Evolutionary conservation across 163 green algal genomes (phyloP).

Genomic region (Coccomyxa subellipsoidea): DNA sequence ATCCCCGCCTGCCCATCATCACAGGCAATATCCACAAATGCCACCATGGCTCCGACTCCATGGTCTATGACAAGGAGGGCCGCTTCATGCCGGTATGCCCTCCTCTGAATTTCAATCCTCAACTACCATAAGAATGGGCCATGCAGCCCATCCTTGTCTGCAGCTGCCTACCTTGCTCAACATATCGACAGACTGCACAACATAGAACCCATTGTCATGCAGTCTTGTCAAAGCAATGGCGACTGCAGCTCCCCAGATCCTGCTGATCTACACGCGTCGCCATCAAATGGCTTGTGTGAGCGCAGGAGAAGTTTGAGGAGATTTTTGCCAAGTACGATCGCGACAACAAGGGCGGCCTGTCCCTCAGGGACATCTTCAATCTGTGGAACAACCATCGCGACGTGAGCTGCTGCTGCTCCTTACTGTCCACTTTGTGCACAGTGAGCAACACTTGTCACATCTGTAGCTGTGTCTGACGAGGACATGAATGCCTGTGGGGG

Average conservation of each 20-base stretch:
- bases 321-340: constrained; percentile 63
- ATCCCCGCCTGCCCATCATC: constrained; percentile 29
- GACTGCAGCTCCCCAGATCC: too few species aligned
- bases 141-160: too few species aligned
- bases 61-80: constrained; percentile 26
- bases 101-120: neutral
- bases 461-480: too few species aligned
- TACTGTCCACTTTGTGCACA: neutral
- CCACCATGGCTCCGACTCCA: constrained; percentile 45
- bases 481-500: too few species aligned
- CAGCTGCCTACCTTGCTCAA: too few species aligned
- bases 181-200: neutral
- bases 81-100: constrained; percentile 47
- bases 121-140: too few species aligned
- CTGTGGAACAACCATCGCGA: neutral
- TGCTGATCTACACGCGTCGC: neutral
- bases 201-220: too few species aligned
- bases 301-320: constrained; percentile 60
- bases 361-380: neutral
- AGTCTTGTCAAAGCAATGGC: too few species aligned
- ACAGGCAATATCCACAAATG: constrained; percentile 39
- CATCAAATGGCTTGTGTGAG: neutral
- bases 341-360: constrained; percentile 50
- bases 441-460: too few species aligned
- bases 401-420: neutral